Conservation (phyloP, 2,329 filamentous ascomycete genomes). For the Beauveria brongniartii region DNA sequence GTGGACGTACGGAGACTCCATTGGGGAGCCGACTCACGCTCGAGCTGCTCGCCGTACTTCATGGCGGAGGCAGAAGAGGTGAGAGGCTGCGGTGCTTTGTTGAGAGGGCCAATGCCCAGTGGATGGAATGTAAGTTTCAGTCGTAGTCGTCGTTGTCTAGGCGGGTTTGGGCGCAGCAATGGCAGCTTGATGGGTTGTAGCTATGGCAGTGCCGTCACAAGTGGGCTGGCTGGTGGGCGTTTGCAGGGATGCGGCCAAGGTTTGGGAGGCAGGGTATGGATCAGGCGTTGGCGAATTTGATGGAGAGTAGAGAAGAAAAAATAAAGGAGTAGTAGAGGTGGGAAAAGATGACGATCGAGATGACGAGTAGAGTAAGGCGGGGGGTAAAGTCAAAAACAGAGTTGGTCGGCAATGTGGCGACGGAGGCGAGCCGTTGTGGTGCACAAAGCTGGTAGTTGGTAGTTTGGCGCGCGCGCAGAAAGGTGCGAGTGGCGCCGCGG, state of each 20-base stretch:
- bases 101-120: neutral
- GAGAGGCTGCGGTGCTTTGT: neutral
- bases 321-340: neutral
- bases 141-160: neutral
- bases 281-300: no score
- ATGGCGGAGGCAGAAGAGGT: slow-evolving; percentile 18
- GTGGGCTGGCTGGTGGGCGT: no score
- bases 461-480: no score
- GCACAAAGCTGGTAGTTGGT: no score
- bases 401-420: no score
- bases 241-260: no score
- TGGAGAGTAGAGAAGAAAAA: no score
- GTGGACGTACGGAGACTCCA: slow-evolving; percentile 62
- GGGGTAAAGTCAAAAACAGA: neutral
- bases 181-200: neutral
- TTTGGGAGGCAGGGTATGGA: no score
- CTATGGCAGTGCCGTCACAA: neutral
- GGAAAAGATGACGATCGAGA: neutral
- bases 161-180: neutral
- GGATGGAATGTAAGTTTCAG: neutral
- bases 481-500: no score
- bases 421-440: no score
- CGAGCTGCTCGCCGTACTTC: slow-evolving; percentile 48
- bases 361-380: neutral
- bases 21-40: slow-evolving; percentile 69